Evolutionary conservation across 1,284 basidiomycete genomes (phyloP).

Genomic region (Hypsizygus ulmarius): DNA sequence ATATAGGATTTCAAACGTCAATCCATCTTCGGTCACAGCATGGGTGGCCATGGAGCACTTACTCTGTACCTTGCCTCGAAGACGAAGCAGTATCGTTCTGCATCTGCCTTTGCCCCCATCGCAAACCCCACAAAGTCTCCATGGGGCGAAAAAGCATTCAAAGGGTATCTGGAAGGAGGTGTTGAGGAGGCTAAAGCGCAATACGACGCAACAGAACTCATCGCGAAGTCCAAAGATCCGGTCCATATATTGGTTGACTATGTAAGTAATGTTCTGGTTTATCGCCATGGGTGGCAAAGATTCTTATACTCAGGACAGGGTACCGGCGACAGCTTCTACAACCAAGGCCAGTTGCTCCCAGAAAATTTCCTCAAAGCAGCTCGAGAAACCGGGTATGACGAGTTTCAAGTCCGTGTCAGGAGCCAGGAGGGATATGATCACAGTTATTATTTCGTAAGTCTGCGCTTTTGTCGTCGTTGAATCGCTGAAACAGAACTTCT

Average conservation of each 20-base stretch:
- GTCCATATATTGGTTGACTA: constrained; percentile 85
- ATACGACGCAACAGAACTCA: constrained; percentile 88
- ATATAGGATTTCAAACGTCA: constrained; percentile 64
- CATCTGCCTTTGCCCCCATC: constrained; percentile 93
- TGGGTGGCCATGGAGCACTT: constrained; percentile 96
- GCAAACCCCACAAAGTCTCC: constrained; percentile 84
- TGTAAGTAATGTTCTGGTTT: constrained; percentile 39
- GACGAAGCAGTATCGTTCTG: constrained; percentile 77
- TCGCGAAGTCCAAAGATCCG: constrained; percentile 62
- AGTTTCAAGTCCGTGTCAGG: constrained; percentile 77
- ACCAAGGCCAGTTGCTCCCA: constrained; percentile 84
- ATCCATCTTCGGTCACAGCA: constrained; percentile 82
- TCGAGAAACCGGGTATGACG: constrained; percentile 67
- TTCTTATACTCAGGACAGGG: constrained; percentile 48
- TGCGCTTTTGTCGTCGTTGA: constrained; percentile 27
- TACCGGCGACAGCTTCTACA: constrained; percentile 84
- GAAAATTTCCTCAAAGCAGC: constrained; percentile 85
- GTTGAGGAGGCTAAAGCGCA: constrained; percentile 68
- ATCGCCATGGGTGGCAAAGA: background rate
- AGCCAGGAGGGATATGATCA: constrained; percentile 93
- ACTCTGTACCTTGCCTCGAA: constrained; percentile 82
- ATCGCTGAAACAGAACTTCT: constrained; percentile 43
- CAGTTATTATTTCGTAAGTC: constrained; percentile 85
- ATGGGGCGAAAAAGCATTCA: constrained; percentile 94
- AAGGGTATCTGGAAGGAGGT: constrained; percentile 83